Evolutionary conservation across 2,329 filamentous ascomycete genomes (phyloP), one percentile per base, ranked within the genome.

Genomic region (Stagonosporopsis tanaceti): DNA sequence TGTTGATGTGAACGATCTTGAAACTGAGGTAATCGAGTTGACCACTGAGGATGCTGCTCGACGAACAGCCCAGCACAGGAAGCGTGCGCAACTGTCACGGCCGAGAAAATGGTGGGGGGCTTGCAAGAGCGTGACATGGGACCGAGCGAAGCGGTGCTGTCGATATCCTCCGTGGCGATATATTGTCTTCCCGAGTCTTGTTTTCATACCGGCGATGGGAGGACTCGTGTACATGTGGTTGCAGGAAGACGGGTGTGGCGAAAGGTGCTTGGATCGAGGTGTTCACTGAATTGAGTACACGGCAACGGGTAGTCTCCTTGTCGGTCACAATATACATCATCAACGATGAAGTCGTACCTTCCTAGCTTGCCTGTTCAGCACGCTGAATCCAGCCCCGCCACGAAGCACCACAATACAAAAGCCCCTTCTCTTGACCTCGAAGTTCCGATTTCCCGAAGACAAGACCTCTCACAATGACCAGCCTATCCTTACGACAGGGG

Each of bases 141-240:
- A 17, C 7, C 6, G 20, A 7, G 15, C 25, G 27, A 50, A 35
- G 8, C 47, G 38, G 8, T 34, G 47, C 27, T 17, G 15, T n/a
- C 3, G 22, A 14, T 45, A 52, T 11, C 50, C 50, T 4, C 40
- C 50, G 39, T 52, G 50, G 50, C 50, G 50, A 30, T 52, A 52
- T 12, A 39, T 52, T 8, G 8, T 44, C 47, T 15, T 39, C 17
- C 14, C 37, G 15, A 6, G 6, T n/a, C 6, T 39, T 6, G 9
- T 52, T 11, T 20, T 38, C 27, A n/a, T 22, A 6, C 30, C 17
- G n/a, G 11, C 24, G 3, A 6, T 52, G 12, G 20, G 32, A 6
- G 39, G 22, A n/a, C 11, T 35, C n/a, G 41, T 34, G 3, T 45
- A n/a, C 7, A n/a, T 25, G 4, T 25, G 20, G 32, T 38, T 28